Conservation (phyloP, 805 yeast species). For the Blastobotrys robertii region DNA sequence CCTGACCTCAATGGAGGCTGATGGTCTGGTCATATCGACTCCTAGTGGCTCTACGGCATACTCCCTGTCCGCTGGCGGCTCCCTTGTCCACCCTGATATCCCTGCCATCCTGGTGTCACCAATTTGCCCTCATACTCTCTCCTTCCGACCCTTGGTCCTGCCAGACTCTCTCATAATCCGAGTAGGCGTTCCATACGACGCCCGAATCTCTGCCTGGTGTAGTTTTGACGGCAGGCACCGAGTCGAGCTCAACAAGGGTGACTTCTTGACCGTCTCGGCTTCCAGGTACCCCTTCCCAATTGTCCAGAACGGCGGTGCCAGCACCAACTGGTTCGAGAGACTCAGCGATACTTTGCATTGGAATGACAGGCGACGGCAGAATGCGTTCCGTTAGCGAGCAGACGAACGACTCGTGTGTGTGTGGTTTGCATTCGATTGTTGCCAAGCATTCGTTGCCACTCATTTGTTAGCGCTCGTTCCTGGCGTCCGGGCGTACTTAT, state of each 20-base stretch:
- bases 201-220: constrained; percentile 92
- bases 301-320: constrained; percentile 51
- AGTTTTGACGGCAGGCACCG: constrained; percentile 91
- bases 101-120: constrained; percentile 88
- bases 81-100: constrained; percentile 85
- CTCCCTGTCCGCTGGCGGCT: constrained; percentile 88
- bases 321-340: constrained; percentile 70
- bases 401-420: too few species aligned
- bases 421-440: too few species aligned
- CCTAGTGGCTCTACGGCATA: constrained; percentile 81
- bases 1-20: constrained; percentile 56
- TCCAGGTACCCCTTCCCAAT: constrained; percentile 93
- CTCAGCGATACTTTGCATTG: constrained; percentile 83
- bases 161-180: constrained; percentile 81
- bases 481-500: too few species aligned
- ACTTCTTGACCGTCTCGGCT: constrained; percentile 75
- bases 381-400: constrained; percentile 41
- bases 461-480: too few species aligned
- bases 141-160: constrained; percentile 79
- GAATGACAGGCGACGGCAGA: constrained; percentile 86
- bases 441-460: too few species aligned
- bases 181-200: constrained; percentile 69
- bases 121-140: constrained; percentile 87
- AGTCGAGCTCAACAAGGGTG: constrained; percentile 72
- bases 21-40: constrained; percentile 54